Evolutionary conservation across 441 rosid species (phyloP).

Genomic region (Brassica hybrid): DNA sequence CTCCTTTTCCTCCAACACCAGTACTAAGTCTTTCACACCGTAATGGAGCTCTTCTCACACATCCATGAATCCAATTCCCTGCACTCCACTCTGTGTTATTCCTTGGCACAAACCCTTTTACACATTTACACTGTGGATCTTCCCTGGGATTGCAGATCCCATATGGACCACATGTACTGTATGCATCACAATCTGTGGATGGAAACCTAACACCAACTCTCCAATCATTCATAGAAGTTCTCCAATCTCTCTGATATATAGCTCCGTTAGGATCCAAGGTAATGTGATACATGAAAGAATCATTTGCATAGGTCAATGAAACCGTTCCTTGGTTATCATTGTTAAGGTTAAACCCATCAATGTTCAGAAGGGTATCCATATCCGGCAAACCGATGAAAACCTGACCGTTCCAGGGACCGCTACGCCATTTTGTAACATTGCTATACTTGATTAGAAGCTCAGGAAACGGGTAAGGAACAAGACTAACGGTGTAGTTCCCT

Average conservation of each 20-base stretch:
- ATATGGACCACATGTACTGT: constrained; percentile 48
- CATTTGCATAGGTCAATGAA: constrained; percentile 18
- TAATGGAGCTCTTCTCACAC: constrained; percentile 43
- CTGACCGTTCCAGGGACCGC: constrained; percentile 61
- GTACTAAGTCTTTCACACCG: constrained; percentile 39
- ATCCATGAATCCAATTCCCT: constrained; percentile 55
- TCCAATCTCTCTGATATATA: constrained; percentile 34
- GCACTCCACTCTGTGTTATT: constrained; percentile 46
- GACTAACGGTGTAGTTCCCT: constrained; percentile 48
- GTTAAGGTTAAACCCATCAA: constrained; percentile 38
- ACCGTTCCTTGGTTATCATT: constrained; percentile 35
- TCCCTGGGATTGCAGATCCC: constrained; percentile 36
- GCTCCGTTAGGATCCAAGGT: constrained; percentile 44
- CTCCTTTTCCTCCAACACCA: constrained; percentile 37
- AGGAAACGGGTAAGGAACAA: constrained; percentile 40
- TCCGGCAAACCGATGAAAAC: constrained; percentile 46
- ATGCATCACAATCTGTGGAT: constrained; percentile 43
- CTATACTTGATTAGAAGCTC: constrained; percentile 52
- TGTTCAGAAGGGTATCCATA: constrained; percentile 37
- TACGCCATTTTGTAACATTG: constrained; percentile 46
- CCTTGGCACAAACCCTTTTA: constrained; percentile 52
- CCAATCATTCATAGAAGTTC: constrained; percentile 30
- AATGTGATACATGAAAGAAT: constrained; percentile 20
- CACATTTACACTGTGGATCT: constrained; percentile 51
- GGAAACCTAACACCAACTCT: constrained; percentile 10